Base-by-base conservation (phyloP, 2,329 filamentous ascomycete species). In the Aspergillus sp. region DNA sequence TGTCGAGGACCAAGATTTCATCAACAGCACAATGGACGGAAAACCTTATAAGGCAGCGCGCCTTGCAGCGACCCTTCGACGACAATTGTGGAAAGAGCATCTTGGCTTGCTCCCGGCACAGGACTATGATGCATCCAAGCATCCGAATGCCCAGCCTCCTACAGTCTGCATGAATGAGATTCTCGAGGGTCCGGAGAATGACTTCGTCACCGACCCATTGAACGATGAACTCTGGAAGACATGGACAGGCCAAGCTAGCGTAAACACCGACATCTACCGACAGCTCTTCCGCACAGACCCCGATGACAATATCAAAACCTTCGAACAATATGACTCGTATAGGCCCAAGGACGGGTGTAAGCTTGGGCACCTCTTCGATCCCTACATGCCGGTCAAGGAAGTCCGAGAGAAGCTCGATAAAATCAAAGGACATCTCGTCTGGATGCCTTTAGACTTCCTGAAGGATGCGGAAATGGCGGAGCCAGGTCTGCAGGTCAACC, bases 391-490 rank as follows among this genome's bases (percentile, higher is more conserved):
- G 0, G 83, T 86, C 0, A 80, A 87, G 22, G 88, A 96, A 55
- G 86, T 95, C 6, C 83, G 90, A 15, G 73, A 82, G 63, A 91
- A 93, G 73, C 78, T 98, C 49, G 87, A 91, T 66, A 82, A 88
- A 68, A 85, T 98, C 64, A 88, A 86, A 76, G 93, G 93, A 0
- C 93, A 98, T 78, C 74, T 98, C 41, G 93, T 98, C 6, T 96
- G 91, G 90, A 93, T 96, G 87, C 92, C 92, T n/a, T 74, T 98
- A 67, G 85, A 92, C 45, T 98, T 96, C 71, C 75, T 98, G 69
- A 82, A 84, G 66, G 87, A 96, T 62, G 91, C 88, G 0, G 83
- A 90, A 66, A 96, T 98, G 92, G 93, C 93, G 0, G 93, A 97
- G 78, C 85, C 84, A 67, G 93, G 93, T 0, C 69, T 98, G 74